Evolutionary conservation across 2,329 filamentous ascomycete species (phyloP).

Genomic region (Fusarium nurragi): DNA sequence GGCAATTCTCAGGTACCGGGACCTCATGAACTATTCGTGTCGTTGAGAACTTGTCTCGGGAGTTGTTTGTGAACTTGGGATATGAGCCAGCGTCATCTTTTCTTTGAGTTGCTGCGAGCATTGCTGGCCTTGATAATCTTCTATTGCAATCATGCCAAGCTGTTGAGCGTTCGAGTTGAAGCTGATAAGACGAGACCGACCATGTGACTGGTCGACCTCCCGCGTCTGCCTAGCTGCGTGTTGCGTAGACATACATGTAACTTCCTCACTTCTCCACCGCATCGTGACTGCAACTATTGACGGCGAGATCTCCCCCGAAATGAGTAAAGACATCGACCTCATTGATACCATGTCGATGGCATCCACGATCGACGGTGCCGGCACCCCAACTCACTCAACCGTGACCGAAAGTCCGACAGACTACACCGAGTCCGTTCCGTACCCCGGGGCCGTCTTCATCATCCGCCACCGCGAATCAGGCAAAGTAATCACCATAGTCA

Average conservation of each 20-base stretch:
- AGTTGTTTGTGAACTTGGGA: no score
- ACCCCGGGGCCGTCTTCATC: conserved; percentile 45
- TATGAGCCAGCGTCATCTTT: no score
- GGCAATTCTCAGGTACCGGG: background rate
- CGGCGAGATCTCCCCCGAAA: background rate
- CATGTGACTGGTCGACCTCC: background rate
- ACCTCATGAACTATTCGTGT: background rate
- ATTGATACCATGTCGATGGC: conserved; percentile 32
- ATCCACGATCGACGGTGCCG: conserved; percentile 28
- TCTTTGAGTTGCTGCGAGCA: no score
- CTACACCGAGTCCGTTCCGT: conserved; percentile 32
- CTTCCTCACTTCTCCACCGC: background rate
- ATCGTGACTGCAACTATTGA: background rate
- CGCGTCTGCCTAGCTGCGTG: background rate
- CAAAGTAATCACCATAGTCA: conserved; percentile 45
- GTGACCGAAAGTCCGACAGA: conserved; percentile 8
- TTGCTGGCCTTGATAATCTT: no score
- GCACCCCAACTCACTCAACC: conserved; percentile 32
- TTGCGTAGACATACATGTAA: background rate
- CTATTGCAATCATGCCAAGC: background rate
- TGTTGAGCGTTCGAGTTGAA: background rate
- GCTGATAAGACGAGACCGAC: background rate
- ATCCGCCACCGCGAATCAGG: conserved; percentile 44
- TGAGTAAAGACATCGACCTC: conserved; percentile 34
- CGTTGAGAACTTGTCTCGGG: no score